Evolutionary conservation across 2,329 filamentous ascomycete genomes (phyloP), one percentile per base, ranked within the genome.

Genomic region (Cercospora sp.): DNA sequence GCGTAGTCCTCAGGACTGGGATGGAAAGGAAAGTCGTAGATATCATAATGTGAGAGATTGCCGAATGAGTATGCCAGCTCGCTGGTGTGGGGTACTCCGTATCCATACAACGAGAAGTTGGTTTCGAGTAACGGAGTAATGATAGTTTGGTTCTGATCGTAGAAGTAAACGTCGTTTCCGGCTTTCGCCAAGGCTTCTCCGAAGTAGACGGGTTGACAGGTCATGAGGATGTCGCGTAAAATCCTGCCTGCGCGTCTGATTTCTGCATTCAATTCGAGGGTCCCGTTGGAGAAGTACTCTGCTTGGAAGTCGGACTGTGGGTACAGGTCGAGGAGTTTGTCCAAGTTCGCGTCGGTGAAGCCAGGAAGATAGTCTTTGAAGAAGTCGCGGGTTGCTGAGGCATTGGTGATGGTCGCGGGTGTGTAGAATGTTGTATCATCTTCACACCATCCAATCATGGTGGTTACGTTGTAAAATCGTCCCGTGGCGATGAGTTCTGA

Each of bases 131-230:
- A 79, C 0, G 80, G 78, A 3, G 80, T 81, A 2, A 86, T 75
- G n/a, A 87, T 79, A 0, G 85, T 87, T 71, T 86, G 84, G 73
- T 87, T 87, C 77, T 83, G 84, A 67, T 82, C 76, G 74, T 83
- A 86, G 1, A 86, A 75, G 72, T 83, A 87, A 4, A 85, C 82
- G 4, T 75, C 72, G 67, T 79, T 80, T 3, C 76, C 79, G 28
- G 75, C 77, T 13, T 75, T 68, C 1, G 80, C 77, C 26, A 85
- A 75, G 1, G 80, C 77, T 31, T 77, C 70, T 2, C 78, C 83
- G 62, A 81, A 81, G 60, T 79, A 79, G 8, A 85, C 71, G 0
- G 84, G 80, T 48, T 82, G 80, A 74, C 85, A 87, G 0, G 79
- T 77, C 80, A 86, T 83, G 31, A 85, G 60, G 51, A 87, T 81